These are phyloP conservation scores for Candida mesenterica DNA, from an alignment of 1,139 yeast genomes.

Conservation along the genomic window DNA sequence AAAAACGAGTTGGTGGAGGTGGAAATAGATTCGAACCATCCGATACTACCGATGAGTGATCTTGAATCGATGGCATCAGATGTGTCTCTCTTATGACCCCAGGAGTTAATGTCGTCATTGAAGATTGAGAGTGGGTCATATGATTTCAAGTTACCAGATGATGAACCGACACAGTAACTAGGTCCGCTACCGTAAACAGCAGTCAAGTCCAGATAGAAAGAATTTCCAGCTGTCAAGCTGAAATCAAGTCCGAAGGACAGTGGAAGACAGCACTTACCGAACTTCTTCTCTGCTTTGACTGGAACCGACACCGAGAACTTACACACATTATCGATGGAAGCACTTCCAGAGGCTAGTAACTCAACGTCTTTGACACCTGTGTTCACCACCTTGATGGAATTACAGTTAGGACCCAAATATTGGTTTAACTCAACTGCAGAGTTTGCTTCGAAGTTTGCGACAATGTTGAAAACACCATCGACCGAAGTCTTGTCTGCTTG, in stretches of 20 bases:
- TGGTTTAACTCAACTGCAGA: conserved; percentile 17
- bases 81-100: conserved; percentile 11
- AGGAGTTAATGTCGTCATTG: conserved; percentile 6
- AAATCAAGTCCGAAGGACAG: conserved; percentile 12
- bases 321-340: conserved; percentile 13
- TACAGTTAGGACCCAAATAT: conserved; percentile 14
- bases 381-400: conserved; percentile 17
- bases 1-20: conserved; percentile 13
- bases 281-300: conserved; percentile 17
- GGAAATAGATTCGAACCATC: conserved; percentile 17
- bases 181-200: conserved; percentile 11
- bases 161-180: conserved; percentile 7
- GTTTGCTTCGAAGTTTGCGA: conserved; percentile 22
- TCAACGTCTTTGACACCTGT: conserved; percentile 21
- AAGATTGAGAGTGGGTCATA: conserved; percentile 12
- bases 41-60: conserved; percentile 6
- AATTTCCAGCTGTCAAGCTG: conserved; percentile 9
- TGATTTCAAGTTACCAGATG: conserved; percentile 7
- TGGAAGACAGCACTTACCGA: conserved; percentile 25
- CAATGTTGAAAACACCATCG: conserved; percentile 19
- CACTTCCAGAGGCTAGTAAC: conserved; percentile 13
- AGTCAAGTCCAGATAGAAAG: conserved; percentile 7
- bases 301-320: conserved; percentile 22
- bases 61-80: not conserved
- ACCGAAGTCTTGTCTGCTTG: conserved; percentile 17